Percentiles rank a stretch among this genome's conserved stretches.
Evolutionary conservation across 805 yeast species (phyloP).

Genomic region (Kuraishia hungarica): DNA sequence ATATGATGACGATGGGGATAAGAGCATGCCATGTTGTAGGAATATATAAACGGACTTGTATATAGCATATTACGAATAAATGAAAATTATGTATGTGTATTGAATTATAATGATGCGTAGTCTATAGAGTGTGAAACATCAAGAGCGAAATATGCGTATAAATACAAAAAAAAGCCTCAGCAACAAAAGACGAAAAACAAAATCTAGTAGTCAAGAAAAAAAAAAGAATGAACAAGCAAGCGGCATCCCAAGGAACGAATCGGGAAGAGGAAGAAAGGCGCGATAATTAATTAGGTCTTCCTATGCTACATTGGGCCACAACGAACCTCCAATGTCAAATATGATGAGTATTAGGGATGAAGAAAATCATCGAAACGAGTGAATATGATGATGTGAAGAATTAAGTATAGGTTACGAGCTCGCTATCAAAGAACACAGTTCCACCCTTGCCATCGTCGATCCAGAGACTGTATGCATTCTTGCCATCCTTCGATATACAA

Average conservation of each 20-base stretch:
- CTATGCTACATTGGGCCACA: too few species aligned
- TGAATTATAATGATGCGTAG: background rate
- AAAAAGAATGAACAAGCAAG: background rate
- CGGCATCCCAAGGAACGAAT: too few species aligned
- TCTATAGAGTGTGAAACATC: background rate
- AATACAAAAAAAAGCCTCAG: background rate
- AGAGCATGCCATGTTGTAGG: background rate
- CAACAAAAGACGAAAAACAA: background rate
- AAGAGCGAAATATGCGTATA: background rate
- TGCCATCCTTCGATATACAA: conserved; percentile 9
- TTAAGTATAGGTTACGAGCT: background rate
- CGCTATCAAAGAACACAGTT: background rate
- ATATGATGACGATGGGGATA: background rate
- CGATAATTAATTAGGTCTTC: too few species aligned
- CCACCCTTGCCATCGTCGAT: conserved; percentile 10
- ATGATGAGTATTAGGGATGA: too few species aligned
- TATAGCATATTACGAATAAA: background rate
- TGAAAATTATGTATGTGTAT: background rate
- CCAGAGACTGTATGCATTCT: conserved; percentile 16
- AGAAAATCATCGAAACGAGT: background rate
- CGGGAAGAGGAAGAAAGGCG: too few species aligned
- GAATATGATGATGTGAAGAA: too few species aligned
- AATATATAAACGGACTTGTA: too few species aligned
- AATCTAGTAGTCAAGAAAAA: background rate
- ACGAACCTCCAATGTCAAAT: too few species aligned